phyloP scores from a whole-genome alignment of 2,329 filamentous ascomycete species.

The Tetracladium maxilliforme region DNA sequence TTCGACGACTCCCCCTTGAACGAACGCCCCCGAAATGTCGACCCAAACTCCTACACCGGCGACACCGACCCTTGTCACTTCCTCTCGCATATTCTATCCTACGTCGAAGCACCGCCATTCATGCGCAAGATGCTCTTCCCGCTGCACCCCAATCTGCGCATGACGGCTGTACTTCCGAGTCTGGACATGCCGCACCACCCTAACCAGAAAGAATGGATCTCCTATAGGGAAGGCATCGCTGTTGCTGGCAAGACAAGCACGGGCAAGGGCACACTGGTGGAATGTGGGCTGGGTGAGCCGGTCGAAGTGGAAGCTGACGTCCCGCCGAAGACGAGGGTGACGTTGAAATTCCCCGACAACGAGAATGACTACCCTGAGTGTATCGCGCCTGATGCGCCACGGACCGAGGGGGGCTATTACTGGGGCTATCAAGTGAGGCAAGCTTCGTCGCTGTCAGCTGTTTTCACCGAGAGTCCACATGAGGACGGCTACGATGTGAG shows the following conservation, averaged over 20 bases:
- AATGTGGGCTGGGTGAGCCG: constrained; percentile 39
- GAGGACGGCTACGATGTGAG: constrained; percentile 70
- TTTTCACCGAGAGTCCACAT: constrained; percentile 65
- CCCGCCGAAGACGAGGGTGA: constrained; percentile 58
- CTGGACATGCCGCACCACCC: constrained; percentile 80
- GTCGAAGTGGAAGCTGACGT: constrained; percentile 30
- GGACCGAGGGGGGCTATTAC: constrained; percentile 68
- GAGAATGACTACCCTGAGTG: constrained; percentile 37
- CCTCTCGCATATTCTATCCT: constrained; percentile 62
- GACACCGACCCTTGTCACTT: constrained; percentile 68
- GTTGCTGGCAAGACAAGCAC: constrained; percentile 26
- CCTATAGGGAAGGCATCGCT: constrained; percentile 66
- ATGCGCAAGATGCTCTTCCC: constrained; percentile 64
- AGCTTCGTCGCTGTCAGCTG: constrained; percentile 48
- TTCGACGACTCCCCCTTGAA: constrained; percentile 50
- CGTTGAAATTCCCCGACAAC: constrained; percentile 44
- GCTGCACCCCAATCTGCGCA: constrained; percentile 62
- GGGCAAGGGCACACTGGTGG: constrained; percentile 36
- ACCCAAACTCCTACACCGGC: constrained; percentile 38
- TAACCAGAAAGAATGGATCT: constrained; percentile 60
- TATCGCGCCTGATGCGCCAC: constrained; percentile 52
- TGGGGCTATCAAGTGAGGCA: constrained; percentile 69
- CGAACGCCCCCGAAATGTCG: constrained; percentile 19
- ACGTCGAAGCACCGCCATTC: constrained; percentile 74
- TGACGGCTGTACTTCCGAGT: constrained; percentile 59